A percentile compares a stretch with the other conserved stretches of the same genome.
Evolutionary conservation across 495 filamentous ascomycete species (phyloP).

Genomic region (Xylaria castorea): DNA sequence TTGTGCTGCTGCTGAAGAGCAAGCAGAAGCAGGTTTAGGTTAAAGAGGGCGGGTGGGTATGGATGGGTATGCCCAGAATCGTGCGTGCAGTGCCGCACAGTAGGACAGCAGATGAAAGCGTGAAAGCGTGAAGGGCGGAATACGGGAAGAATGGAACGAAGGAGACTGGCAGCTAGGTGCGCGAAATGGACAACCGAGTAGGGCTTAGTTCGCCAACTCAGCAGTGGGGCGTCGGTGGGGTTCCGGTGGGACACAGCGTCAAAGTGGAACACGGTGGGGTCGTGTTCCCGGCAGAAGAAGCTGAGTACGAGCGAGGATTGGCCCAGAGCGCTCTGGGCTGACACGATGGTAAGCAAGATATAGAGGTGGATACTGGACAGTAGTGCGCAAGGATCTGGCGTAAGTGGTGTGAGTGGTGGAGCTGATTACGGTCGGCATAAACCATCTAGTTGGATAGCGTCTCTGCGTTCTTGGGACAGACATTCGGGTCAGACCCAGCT

Average conservation of each 20-base stretch:
- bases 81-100: background rate
- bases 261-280: conserved; percentile 34
- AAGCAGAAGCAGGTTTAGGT: conserved; percentile 19
- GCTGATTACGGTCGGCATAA: conserved; percentile 24
- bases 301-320: conserved; percentile 37
- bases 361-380: conserved; percentile 23
- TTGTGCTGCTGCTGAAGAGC: background rate
- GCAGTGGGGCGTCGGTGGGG: conserved; percentile 38
- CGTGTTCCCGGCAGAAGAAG: conserved; percentile 29
- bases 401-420: conserved; percentile 28
- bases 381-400: conserved; percentile 27
- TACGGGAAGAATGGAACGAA: conserved; percentile 10
- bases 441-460: conserved; percentile 31
- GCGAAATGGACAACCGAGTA: conserved; percentile 16
- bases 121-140: conserved; percentile 6
- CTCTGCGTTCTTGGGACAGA: conserved; percentile 1
- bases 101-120: conserved; percentile 7
- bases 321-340: conserved; percentile 39
- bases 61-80: conserved; percentile 14
- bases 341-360: conserved; percentile 40
- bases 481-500: conserved; percentile 8
- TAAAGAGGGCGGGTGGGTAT: conserved; percentile 11
- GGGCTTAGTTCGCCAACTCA: conserved; percentile 39
- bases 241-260: conserved; percentile 25
- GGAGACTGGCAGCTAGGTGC: conserved; percentile 13